These are phyloP conservation scores for Pigoraptor vietnamica DNA, from an alignment of 78 protist species.

Conservation along the genomic window DNA sequence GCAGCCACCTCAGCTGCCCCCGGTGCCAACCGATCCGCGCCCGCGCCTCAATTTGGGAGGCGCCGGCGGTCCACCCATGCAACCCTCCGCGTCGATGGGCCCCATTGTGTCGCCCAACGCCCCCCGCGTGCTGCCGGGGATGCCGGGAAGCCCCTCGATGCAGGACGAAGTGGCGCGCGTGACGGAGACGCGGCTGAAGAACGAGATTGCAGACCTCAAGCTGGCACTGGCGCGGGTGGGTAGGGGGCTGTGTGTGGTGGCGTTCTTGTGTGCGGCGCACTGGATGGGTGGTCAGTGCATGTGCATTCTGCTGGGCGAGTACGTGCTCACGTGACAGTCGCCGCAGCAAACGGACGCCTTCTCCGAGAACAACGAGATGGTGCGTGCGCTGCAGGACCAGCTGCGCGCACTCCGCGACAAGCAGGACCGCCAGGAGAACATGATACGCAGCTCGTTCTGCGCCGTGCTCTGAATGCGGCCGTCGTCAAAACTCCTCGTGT, in stretches of 20 bases:
- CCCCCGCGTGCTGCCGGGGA: not conserved
- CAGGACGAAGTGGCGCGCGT: not conserved
- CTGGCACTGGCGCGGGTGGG: not conserved
- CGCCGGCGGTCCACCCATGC: too few relatives aligned
- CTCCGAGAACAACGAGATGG: not conserved
- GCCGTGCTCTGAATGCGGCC: not conserved
- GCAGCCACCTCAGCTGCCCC: too few relatives aligned
- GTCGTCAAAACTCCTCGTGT: not conserved
- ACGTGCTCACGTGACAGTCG: not conserved
- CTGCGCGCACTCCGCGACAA: not conserved
- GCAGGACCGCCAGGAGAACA: not conserved
- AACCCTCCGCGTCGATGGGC: too few relatives aligned
- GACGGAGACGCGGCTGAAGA: not conserved
- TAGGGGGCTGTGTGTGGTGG: too few relatives aligned
- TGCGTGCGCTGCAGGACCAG: not conserved
- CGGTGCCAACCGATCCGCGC: too few relatives aligned
- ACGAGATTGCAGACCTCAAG: not conserved
- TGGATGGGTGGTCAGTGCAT: not conserved
- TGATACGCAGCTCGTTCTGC: not conserved
- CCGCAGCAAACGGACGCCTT: not conserved
- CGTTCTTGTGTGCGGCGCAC: too few relatives aligned
- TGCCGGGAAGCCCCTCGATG: not conserved
- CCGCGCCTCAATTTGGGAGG: too few relatives aligned
- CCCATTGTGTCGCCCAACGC: not conserved
- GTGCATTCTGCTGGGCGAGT: not conserved